phyloP scores from a whole-genome alignment of 345 rosid species.

The Hibiscus tridactylites region DNA sequence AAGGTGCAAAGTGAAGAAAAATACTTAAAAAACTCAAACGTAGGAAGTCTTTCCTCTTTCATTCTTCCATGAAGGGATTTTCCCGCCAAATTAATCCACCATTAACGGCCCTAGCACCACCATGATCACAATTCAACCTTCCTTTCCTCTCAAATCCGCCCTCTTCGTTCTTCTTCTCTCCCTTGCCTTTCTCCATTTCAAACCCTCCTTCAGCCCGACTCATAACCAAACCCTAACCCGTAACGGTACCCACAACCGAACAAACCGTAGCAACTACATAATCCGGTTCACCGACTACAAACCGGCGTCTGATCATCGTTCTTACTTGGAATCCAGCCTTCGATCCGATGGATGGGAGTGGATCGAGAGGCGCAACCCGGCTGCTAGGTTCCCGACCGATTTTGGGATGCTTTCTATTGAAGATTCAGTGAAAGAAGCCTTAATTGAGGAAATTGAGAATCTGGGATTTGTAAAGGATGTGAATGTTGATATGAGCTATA shows the following conservation, averaged over 20 bases:
- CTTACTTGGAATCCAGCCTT: conserved; percentile 47
- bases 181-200: conserved; percentile 33
- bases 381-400: conserved; percentile 70
- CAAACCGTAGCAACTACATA: conserved; percentile 37
- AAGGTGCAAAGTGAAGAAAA: neutral
- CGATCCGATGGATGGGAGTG: conserved; percentile 68
- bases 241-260: conserved; percentile 10
- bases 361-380: conserved; percentile 77
- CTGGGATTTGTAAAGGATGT: conserved; percentile 72
- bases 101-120: neutral
- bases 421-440: conserved; percentile 35
- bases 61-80: conserved; percentile 17
- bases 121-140: conserved; percentile 11
- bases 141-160: conserved; percentile 19
- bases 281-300: conserved; percentile 77
- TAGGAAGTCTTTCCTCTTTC: neutral
- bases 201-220: conserved; percentile 18
- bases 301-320: conserved; percentile 41
- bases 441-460: conserved; percentile 52
- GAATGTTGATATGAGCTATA: conserved; percentile 54
- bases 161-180: conserved; percentile 22
- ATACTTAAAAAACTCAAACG: neutral
- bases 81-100: conserved; percentile 24
- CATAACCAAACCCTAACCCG: conserved; percentile 18
- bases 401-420: conserved; percentile 68